Percentiles rank a stretch among this genome's conserved stretches.
Evolutionary conservation across 257 asterid genomes (phyloP).

Genomic region (Orobanche coerulescens): DNA sequence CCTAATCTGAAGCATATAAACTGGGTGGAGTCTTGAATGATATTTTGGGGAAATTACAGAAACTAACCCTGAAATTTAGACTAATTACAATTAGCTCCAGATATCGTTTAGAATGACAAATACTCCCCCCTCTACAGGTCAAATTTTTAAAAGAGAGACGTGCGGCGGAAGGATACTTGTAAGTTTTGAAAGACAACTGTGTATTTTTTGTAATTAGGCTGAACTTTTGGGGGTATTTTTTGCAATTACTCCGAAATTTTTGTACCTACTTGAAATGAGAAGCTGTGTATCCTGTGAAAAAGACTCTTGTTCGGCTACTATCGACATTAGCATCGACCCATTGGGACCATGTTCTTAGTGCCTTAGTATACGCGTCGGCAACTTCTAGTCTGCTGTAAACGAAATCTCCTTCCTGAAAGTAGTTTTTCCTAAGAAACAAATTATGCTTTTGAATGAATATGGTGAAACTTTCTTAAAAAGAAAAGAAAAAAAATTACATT

Average conservation of each 20-base stretch:
- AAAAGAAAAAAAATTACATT: background rate
- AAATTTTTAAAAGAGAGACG: no score
- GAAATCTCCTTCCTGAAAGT: conserved; percentile 53
- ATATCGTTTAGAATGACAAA: background rate
- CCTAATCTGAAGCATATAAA: background rate
- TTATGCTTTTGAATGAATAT: background rate
- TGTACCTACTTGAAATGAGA: conserved; percentile 59
- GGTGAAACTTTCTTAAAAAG: background rate
- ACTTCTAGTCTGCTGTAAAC: conserved; percentile 35
- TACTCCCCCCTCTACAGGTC: background rate
- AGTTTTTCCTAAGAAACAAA: conserved; percentile 32
- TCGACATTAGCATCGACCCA: conserved; percentile 56
- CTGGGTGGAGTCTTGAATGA: background rate
- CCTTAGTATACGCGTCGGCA: conserved; percentile 41
- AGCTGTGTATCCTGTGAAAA: conserved; percentile 51
- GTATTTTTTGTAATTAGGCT: background rate
- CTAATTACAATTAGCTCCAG: background rate
- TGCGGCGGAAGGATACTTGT: no score
- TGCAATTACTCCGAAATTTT: background rate
- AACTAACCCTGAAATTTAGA: background rate
- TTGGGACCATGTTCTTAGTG: conserved; percentile 49
- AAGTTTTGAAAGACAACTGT: background rate
- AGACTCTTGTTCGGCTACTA: conserved; percentile 34
- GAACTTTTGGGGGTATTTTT: background rate
- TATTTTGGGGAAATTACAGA: background rate